Percentiles rank a stretch among this genome's conserved stretches.
These are phyloP conservation scores for Houttuynia cordata DNA, from an alignment of 164 flowering plant species.

Conservation along the genomic window DNA sequence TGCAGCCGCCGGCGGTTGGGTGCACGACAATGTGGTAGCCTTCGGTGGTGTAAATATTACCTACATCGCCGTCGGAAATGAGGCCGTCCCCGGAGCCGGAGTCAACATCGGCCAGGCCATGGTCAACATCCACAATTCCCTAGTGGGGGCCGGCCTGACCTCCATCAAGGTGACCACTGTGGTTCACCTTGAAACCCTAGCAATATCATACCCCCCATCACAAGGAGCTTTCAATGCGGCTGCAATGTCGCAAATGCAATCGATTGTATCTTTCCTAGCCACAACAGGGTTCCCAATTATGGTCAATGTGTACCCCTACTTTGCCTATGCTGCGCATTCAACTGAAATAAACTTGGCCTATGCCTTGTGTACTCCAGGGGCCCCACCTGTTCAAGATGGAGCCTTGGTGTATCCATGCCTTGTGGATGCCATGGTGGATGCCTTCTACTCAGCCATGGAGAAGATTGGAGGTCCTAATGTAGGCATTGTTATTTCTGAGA, in stretches of 20 bases:
- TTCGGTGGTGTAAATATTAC: slow-evolving; percentile 3
- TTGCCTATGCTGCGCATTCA: slow-evolving; percentile 12
- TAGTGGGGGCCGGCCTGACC: slow-evolving; percentile 1
- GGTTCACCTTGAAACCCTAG: not conserved
- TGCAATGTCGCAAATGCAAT: not conserved
- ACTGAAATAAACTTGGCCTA: slow-evolving; percentile 3
- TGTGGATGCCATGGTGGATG: slow-evolving; percentile 26
- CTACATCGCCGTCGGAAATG: slow-evolving; percentile 15
- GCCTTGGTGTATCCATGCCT: slow-evolving; percentile 9
- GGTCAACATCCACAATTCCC: slow-evolving; percentile 6
- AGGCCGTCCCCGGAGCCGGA: slow-evolving; percentile 9
- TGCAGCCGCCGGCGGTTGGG: slow-evolving; percentile 11
- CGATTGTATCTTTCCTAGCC: not conserved
- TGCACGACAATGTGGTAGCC: not conserved
- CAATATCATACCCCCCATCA: slow-evolving; percentile 9
- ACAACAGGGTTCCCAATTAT: slow-evolving; percentile 5
- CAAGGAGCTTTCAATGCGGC: slow-evolving; percentile 6
- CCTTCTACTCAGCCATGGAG: slow-evolving; percentile 19
- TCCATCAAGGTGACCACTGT: slow-evolving; percentile 11
- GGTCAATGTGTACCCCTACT: slow-evolving; percentile 22
- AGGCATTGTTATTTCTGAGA: slow-evolving; percentile 14
- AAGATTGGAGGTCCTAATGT: slow-evolving; percentile 6
- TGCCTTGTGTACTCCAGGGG: slow-evolving; percentile 2
- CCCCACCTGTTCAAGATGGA: slow-evolving; percentile 13
- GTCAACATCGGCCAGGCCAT: slow-evolving; percentile 8